phyloP scores from a whole-genome alignment of 768 basidiomycete species.

The Termitomyces sp. region DNA sequence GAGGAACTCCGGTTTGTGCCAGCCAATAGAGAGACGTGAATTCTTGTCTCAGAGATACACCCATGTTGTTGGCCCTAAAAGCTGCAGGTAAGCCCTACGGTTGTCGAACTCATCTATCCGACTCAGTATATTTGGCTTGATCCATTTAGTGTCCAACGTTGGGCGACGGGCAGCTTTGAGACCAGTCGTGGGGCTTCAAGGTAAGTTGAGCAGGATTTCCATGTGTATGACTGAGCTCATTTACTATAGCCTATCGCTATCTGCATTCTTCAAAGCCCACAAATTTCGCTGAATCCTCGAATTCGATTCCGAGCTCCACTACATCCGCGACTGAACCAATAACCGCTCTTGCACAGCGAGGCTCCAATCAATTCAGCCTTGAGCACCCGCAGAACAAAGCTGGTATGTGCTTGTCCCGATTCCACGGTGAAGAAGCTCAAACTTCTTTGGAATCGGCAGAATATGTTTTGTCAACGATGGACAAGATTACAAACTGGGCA shows the following conservation, averaged over 20 bases:
- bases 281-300: slow-evolving; percentile 34
- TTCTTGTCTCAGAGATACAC: slow-evolving; percentile 20
- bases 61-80: slow-evolving; percentile 48
- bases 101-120: not conserved
- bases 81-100: slow-evolving; percentile 30
- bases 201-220: slow-evolving; percentile 25
- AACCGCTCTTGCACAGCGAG: slow-evolving; percentile 70
- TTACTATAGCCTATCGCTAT: slow-evolving; percentile 43
- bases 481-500: slow-evolving; percentile 98
- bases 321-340: slow-evolving; percentile 53
- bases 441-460: slow-evolving; percentile 43
- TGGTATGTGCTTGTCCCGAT: slow-evolving; percentile 43
- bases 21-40: slow-evolving; percentile 23
- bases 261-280: slow-evolving; percentile 52
- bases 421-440: not conserved
- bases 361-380: slow-evolving; percentile 81
- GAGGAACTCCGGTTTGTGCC: slow-evolving; percentile 21
- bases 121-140: not conserved
- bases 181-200: slow-evolving; percentile 40
- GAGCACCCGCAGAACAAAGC: slow-evolving; percentile 89
- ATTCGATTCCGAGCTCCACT: slow-evolving; percentile 35
- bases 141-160: slow-evolving; percentile 30
- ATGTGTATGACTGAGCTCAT: slow-evolving; percentile 17
- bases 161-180: slow-evolving; percentile 43
- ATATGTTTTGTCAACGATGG: slow-evolving; percentile 93